Evolutionary conservation across 164 flowering plant species (phyloP).

Genomic region (Aristolochia contorta): DNA sequence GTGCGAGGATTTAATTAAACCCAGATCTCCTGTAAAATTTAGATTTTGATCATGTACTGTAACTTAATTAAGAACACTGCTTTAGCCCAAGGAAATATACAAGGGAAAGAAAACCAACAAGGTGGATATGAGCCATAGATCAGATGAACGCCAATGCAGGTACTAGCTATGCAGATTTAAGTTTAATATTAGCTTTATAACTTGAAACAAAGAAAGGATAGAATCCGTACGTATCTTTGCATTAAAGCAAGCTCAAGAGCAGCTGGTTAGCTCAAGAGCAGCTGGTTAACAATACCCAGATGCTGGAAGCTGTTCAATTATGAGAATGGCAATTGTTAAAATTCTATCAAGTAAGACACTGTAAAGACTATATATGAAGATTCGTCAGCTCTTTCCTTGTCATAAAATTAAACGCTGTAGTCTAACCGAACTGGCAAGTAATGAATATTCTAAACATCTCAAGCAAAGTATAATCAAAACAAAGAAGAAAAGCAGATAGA

Average conservation of each 20-base stretch:
- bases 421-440: neutral
- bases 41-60: too few relatives aligned
- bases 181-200: too few relatives aligned
- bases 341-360: neutral
- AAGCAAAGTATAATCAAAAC: slow-evolving; percentile 2
- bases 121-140: too few relatives aligned
- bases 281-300: neutral
- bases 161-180: too few relatives aligned
- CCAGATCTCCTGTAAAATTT: too few relatives aligned
- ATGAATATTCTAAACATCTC: slow-evolving; percentile 3
- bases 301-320: neutral
- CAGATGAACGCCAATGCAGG: too few relatives aligned
- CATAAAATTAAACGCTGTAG: neutral
- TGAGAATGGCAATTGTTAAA: neutral
- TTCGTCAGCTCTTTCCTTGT: neutral
- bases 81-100: too few relatives aligned
- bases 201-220: neutral
- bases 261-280: too few relatives aligned
- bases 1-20: too few relatives aligned
- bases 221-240: neutral
- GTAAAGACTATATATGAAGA: neutral
- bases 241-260: slow-evolving; percentile 3
- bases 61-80: too few relatives aligned
- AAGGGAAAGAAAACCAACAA: too few relatives aligned
- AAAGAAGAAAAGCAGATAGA: slow-evolving; percentile 3